Base-by-base conservation (phyloP, 2,329 filamentous ascomycete genomes). In the Venturia pyrina region DNA sequence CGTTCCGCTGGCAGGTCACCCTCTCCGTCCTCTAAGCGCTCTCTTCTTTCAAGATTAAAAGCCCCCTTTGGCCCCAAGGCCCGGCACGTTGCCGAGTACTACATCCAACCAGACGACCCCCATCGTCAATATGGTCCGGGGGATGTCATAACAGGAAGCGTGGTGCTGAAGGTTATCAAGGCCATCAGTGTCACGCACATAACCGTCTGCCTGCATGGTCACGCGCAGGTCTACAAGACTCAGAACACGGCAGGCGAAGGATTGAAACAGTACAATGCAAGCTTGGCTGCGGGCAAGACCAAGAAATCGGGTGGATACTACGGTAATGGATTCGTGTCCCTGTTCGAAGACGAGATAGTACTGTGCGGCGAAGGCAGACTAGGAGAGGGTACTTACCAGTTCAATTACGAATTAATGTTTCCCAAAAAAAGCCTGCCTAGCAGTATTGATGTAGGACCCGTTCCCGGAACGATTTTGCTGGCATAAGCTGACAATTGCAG, bases 281-380 rank as follows among this genome's bases (percentile, higher is more conserved):
- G 80, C 46, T 73, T 85, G 57, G 83, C 82, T 32, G 5, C 80
- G 80, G 2, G 84, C 83, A 53, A 50, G 48, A 64, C 66, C n/a
- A 83, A 76, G 68, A 80, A 78, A 70, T 72, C 75, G 57, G 79
- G 80, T 63, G 78, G 75, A 72, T 90, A 90, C 72, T 87, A 87
- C 72, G 88, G 88, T 70, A 90, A 90, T 78, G 89, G 90, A 41
- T 86, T 90, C 70, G 89, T 87, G n/a, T 89, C 88, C 53, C 79
- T 95, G 59, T 95, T 93, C 72, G 88, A 92, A 75, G 90, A 95
- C 72, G 90, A 95, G 77, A 83, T 88, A 73, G 88, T 91, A 17
- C 78, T 95, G 44, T 92, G 89, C 72, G 90, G 89, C 28, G 89
- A 93, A 71, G 90, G 90, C 17, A 84, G 87, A 71, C 78, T 95